These are phyloP conservation scores for Sporisorium scitamineum DNA, from an alignment of 1,284 basidiomycete genomes.

Conservation along the genomic window DNA sequence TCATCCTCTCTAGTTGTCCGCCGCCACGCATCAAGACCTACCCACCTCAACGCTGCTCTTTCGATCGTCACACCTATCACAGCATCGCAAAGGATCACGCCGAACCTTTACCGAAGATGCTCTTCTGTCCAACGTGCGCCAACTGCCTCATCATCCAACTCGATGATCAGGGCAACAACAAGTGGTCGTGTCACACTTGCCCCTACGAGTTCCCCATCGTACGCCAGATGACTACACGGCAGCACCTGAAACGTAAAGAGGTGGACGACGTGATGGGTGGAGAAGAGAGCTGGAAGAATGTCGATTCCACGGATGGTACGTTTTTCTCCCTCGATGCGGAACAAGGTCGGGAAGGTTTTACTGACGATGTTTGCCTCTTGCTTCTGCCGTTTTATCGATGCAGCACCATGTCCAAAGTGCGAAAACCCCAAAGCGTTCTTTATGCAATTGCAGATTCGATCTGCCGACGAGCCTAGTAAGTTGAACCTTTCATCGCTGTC, in stretches of 20 bases:
- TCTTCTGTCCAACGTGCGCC: slow-evolving; percentile 95
- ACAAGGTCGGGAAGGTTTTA: neutral
- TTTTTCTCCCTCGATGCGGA: neutral
- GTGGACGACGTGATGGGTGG: slow-evolving; percentile 71
- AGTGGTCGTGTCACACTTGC: slow-evolving; percentile 94
- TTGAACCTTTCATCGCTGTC: slow-evolving; percentile 1
- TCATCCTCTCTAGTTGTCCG: no score
- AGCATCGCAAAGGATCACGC: neutral
- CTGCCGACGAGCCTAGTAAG: slow-evolving; percentile 74
- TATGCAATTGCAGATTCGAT: slow-evolving; percentile 94
- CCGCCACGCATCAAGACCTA: neutral
- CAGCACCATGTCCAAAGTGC: slow-evolving; percentile 82
- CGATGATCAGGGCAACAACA: slow-evolving; percentile 77
- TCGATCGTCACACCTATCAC: neutral
- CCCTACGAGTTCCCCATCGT: slow-evolving; percentile 92
- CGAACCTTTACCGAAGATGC: slow-evolving; percentile 72
- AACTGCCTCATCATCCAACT: slow-evolving; percentile 83
- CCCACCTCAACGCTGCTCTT: neutral
- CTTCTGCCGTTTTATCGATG: neutral
- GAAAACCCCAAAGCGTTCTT: slow-evolving; percentile 90
- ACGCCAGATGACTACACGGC: slow-evolving; percentile 75
- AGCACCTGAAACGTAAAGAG: slow-evolving; percentile 56
- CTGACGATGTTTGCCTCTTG: slow-evolving; percentile 1
- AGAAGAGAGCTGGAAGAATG: slow-evolving; percentile 90
- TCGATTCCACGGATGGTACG: slow-evolving; percentile 80